These are phyloP conservation scores for Purpureocillium lavendulum DNA, from an alignment of 2,329 filamentous ascomycete genomes.

Conservation along the genomic window DNA sequence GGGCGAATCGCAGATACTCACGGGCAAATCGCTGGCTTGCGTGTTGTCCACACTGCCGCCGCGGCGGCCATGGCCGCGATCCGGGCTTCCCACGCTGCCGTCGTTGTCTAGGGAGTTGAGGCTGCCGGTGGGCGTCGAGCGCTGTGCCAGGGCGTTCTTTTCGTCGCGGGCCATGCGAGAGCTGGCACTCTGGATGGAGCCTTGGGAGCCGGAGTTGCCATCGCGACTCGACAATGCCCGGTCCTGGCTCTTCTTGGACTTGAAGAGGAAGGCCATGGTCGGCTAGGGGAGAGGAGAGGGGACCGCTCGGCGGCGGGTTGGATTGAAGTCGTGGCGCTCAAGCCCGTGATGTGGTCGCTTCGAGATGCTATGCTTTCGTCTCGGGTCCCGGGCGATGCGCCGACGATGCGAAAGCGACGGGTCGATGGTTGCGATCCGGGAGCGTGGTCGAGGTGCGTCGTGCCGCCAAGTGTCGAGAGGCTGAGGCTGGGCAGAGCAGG, in stretches of 20 bases:
- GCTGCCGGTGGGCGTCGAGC: constrained; percentile 70
- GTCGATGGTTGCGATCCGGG: background rate
- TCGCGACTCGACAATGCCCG: constrained; percentile 49
- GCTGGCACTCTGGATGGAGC: constrained; percentile 39
- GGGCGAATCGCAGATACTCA: constrained; percentile 20
- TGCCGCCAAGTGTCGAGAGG: no score
- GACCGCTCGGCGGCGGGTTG: constrained; percentile 26
- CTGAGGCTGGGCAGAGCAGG: no score
- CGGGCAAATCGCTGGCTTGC: constrained; percentile 28
- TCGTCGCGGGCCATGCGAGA: constrained; percentile 42
- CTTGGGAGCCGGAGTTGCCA: constrained; percentile 37
- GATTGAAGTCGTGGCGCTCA: constrained; percentile 11
- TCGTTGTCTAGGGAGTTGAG: constrained; percentile 63
- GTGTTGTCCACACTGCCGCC: constrained; percentile 43
- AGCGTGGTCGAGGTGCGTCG: background rate
- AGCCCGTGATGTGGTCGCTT: background rate
- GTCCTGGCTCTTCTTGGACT: constrained; percentile 70
- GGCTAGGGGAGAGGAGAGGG: constrained; percentile 17
- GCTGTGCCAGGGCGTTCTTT: constrained; percentile 41
- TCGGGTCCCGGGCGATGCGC: background rate
- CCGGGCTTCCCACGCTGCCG: constrained; percentile 50
- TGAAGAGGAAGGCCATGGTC: constrained; percentile 75
- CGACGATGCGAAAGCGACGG: background rate
- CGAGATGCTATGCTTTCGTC: background rate
- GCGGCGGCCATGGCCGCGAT: constrained; percentile 51